Evolutionary conservation across 2,329 filamentous ascomycete genomes (phyloP).

Genomic region (Colletotrichum falcatum): DNA sequence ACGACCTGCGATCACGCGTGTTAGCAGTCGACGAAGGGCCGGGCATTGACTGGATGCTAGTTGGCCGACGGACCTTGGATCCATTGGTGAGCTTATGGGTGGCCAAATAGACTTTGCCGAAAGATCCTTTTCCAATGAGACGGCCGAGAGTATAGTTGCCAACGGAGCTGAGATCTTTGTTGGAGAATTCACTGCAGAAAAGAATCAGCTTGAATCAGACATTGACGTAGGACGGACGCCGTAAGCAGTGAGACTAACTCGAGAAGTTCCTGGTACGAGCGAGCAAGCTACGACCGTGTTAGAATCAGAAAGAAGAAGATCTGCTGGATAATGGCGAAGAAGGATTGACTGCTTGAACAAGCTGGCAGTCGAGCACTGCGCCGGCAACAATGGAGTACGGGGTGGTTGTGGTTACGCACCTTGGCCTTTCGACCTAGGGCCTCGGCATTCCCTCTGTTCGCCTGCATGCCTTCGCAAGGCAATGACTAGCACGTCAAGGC

Average conservation of each 20-base stretch:
- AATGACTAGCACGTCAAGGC: conserved; percentile 36
- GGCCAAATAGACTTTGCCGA: conserved; percentile 97
- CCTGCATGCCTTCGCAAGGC: conserved; percentile 60
- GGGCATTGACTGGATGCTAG: background rate
- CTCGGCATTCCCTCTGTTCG: conserved; percentile 68
- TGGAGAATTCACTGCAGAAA: conserved; percentile 84
- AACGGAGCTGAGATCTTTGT: conserved; percentile 89
- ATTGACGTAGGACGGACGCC: background rate
- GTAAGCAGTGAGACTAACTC: conserved; percentile 72
- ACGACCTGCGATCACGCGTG: conserved; percentile 76
- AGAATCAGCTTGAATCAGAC: background rate
- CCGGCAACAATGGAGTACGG: background rate
- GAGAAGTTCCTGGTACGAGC: conserved; percentile 95
- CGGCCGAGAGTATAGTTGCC: conserved; percentile 94
- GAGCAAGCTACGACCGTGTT: conserved; percentile 76
- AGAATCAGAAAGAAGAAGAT: background rate
- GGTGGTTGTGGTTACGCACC: conserved; percentile 51
- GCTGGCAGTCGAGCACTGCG: background rate
- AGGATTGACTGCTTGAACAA: conserved; percentile 3
- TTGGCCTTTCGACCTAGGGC: conserved; percentile 72
- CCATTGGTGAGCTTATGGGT: conserved; percentile 98
- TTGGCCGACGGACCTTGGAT: conserved; percentile 78
- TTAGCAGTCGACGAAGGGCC: conserved; percentile 7
- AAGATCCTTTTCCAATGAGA: conserved; percentile 96
- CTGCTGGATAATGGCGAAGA: background rate